Base-by-base conservation (phyloP, 2,329 filamentous ascomycete genomes). In the Fusarium pseudograminearum region DNA sequence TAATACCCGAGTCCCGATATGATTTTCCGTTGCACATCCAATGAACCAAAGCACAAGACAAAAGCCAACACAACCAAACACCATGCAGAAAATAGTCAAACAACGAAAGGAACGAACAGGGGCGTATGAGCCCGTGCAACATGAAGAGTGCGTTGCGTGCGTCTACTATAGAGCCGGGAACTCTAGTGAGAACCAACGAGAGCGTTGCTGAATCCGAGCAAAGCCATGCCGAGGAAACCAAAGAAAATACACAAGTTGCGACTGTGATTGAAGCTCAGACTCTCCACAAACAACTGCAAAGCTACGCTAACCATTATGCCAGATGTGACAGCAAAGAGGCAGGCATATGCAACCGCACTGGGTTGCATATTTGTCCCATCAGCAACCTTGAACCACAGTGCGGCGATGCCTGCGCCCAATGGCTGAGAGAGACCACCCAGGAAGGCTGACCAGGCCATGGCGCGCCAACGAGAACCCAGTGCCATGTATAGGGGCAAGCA, bases 251-350 rank as follows among this genome's bases (percentile, higher is more conserved):
- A 94, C 75, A 96, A 76, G 65, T 90, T 89, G 65, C 90, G 86
- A 75, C 90, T 90, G 81, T 97, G 93, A 71, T 93, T 94, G 76
- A 98, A 80, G 61, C 91, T 92, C 76, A 97, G 79, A 71, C 91
- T 91, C 83, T 99, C 94, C 5, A 92, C 90, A 76, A 98, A 95
- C 9, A 99, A 83, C 80, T 97, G 93, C 76, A 99, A 80, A 4
- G 91, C 94, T 31, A 99, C 96, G 73, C 92, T 96, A 30, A 93
- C 91, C 96, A 99, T 98, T 74, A 99, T 97, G 2, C 96, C 96
- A 1, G 94, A 90, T 0, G 95, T 98, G 12, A 90, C 83, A 9
- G 93, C 94, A 82, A 99, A 99, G 81, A 98, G 90, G 54, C 87
- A 87, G 0, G 90, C 93, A 75, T 96, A 95, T 1, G 85, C 85